phyloP scores from a whole-genome alignment of 2,329 filamentous ascomycete species.

The Diaporthe sp. region DNA sequence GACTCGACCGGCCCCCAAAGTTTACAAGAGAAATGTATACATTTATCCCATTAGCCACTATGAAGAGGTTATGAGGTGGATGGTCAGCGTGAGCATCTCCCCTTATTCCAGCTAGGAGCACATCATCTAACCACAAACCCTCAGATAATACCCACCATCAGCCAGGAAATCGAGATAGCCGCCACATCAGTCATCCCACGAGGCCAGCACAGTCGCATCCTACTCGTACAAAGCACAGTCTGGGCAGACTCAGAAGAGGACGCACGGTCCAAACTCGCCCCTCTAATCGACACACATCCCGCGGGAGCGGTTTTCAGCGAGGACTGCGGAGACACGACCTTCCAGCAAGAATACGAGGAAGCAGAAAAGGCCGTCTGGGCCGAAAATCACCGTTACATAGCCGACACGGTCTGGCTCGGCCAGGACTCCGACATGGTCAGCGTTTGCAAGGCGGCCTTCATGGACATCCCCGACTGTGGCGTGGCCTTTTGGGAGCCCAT shows the following conservation, averaged over 20 bases:
- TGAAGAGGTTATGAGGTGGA: neutral
- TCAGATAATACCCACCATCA: neutral
- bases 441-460: neutral
- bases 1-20: neutral
- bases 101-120: neutral
- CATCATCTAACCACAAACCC: no score
- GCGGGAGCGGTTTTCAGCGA: neutral
- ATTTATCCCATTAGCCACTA: neutral
- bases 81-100: neutral
- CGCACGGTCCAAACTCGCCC: neutral
- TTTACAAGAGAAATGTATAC: neutral
- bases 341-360: neutral
- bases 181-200: neutral
- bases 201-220: neutral
- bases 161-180: neutral
- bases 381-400: neutral
- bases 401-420: neutral
- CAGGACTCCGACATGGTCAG: neutral
- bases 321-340: neutral
- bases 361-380: neutral
- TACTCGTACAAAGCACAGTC: neutral
- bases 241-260: neutral
- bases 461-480: neutral
- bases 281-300: neutral
- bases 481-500: neutral